Conservation (phyloP, 1,284 basidiomycete species). For the Wallemia ichthyophaga region DNA sequence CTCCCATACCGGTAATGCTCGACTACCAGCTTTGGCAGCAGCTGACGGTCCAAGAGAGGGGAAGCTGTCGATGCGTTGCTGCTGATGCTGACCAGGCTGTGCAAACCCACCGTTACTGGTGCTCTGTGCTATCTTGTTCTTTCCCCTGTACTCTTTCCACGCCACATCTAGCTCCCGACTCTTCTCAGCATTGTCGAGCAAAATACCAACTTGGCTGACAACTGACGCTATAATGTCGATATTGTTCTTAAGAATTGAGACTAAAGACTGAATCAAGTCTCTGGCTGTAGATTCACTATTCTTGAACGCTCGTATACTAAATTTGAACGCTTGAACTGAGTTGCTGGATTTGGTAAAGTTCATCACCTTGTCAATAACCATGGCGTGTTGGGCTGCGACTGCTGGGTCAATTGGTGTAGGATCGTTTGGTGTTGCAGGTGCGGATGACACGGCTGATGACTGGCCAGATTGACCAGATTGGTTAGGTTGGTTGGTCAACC, state of each 20-base stretch:
- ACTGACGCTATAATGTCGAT: conserved; percentile 45
- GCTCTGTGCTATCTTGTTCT: background rate
- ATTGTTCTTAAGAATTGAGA: conserved; percentile 48
- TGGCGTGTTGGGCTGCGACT: conserved; percentile 13
- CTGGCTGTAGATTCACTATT: conserved; percentile 45
- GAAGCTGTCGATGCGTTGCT: background rate
- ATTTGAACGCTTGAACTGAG: conserved; percentile 44
- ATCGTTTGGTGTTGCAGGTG: background rate
- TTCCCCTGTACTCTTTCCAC: conserved; percentile 44
- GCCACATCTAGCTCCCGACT: conserved; percentile 36
- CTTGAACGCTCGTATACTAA: conserved; percentile 49
- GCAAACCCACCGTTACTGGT: background rate
- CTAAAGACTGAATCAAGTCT: conserved; percentile 62
- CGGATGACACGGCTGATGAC: background rate
- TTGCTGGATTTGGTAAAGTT: conserved; percentile 27
- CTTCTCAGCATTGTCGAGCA: conserved; percentile 58
- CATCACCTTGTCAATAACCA: conserved; percentile 39
- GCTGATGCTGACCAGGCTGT: background rate
- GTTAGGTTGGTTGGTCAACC: conserved; percentile 4
- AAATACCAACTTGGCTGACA: conserved; percentile 42
- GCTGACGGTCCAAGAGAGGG: background rate
- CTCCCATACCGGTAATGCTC: background rate
- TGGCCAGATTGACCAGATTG: background rate
- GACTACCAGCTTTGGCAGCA: background rate
- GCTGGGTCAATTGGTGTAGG: background rate